Base-by-base conservation (phyloP, 2,329 filamentous ascomycete species). In the Xylaria polymorpha region DNA sequence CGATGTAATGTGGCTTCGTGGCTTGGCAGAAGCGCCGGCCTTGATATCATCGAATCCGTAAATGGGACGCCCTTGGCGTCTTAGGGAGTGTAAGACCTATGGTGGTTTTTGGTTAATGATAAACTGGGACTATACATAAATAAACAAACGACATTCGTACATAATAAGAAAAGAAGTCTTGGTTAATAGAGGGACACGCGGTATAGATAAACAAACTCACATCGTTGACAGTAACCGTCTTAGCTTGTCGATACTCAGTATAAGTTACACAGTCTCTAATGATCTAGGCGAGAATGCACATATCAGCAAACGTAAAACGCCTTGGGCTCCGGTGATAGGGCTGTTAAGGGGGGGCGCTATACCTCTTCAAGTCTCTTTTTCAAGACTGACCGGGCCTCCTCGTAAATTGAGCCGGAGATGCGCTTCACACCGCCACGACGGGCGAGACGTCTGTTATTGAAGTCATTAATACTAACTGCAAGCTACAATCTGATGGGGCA, bases 381-480 rank as follows among this genome's bases (percentile, higher is more conserved):
- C 1, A 94, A 61, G 0, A 83, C 87, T 0, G 4, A 20, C 0
- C 92, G 83, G 0, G 85, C 78, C 0, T 92, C 90, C 0, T 89
- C 83, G 74, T 94, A 94, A 2, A 94, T 90, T 0, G 55, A 72
- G 0, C 77, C 85, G 0, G 89, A 90, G 9, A 94, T 93, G 0
- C 92, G 84, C 77, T 94, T 94, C 0, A 95, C 90, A 0, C 92
- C 92, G 1, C 92, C 92, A 7, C 92, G 88, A 6, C 92, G 87
- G 1, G 92, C 92, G 0, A 95, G 80, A 48, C 92, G 90, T 72
- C 91, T 90, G 56, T 64, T 53, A 8, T 58, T 46, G 8, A n/a
- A 46, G 22, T 37, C 7, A 62, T 68, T 50, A 66, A 14, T 55
- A 67, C 53, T n/a, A 20, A 57, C 15, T 25, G 66, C 18, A 29